Evolutionary conservation across 495 filamentous ascomycete species (phyloP), one percentile per base, ranked within the genome.

Genomic region (Penicillium lividum): DNA sequence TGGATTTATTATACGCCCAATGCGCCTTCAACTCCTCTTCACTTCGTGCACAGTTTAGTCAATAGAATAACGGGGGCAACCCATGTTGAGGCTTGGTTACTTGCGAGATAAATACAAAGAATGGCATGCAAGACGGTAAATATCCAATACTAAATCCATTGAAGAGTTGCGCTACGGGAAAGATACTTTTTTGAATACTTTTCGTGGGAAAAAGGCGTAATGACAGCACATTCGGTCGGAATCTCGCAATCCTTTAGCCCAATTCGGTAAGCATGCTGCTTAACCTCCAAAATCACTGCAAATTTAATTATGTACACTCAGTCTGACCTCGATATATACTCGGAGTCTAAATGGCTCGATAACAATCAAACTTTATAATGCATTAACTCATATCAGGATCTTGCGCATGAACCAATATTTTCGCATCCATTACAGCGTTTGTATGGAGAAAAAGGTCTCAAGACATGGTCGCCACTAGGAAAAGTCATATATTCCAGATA

Each of bases 71-170:
- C 45, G 3, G 27, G 31, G 16, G 46, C n/a, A 4, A 4, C 46
- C 28, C 46, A 49, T 49, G 3, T 49, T 10, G 46, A 49, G 46
- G 46, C 46, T 49, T 33, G 13, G 31, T 13, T 11, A 36, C 33
- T 11, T 36, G 6, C n/a, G 2, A 40, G 15, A n/a, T 13, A 4
- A 40, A 40, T 40, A 4, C 38, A 40, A 15, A 13, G 38, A 5
- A 40, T n/a, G 0, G 33, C 13, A 36, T 36, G 13, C 13, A 36
- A 3, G 9, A 11, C 11, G 10, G 33, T 11, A 8, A 13, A 11
- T 36, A 4, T 22, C 22, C 22, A 22, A 22, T 22, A 22, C 22
- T 2, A 36, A 36, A 9, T 33, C 33, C 11, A 36, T 4, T 36
- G 9, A 36, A 11, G 5, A 36, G 1, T 9, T 11, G 9, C 4